Evolutionary conservation across 2,329 filamentous ascomycete species (phyloP), one percentile per base, ranked within the genome.

Genomic region (Orbilia blumenaviensis): DNA sequence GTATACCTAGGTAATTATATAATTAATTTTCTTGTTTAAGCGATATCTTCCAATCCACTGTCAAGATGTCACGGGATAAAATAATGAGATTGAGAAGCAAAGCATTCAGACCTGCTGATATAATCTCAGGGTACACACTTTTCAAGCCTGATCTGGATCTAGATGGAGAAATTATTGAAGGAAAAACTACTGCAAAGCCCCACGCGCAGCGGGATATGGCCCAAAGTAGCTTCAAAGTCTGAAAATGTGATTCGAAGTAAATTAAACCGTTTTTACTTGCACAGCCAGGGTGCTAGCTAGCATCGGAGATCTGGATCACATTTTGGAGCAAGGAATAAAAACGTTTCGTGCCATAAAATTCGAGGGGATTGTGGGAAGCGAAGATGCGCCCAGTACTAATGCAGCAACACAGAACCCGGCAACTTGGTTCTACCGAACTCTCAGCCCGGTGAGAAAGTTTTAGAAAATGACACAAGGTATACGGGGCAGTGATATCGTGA

Each of bases 101-200:
- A n/a, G n/a, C n/a, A n/a, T n/a, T n/a, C n/a, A n/a, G n/a, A n/a
- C n/a, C n/a, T n/a, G n/a, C n/a, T n/a, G n/a, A n/a, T n/a, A n/a
- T n/a, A n/a, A n/a, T n/a, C n/a, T n/a, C n/a, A n/a, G n/a, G n/a
- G n/a, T n/a, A n/a, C n/a, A n/a, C n/a, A n/a, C n/a, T n/a, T 61
- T 25, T 44, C 38, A 42, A 6, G 10, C 18, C 21, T 9, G 2
- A 34, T 23, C 2, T 48, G 29, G 36, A 14, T 14, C 36, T 38
- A 23, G 52, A 27, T 60, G 42, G 23, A 9, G 16, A 23, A 32
- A 23, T 7, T 14, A 12, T 56, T 25, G 9, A 2, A 38, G 9
- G n/a, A 56, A 18, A 1, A 27, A 18, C 14, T 3, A 25, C 21
- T 14, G 34, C 66, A 71, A 71, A 63, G 66, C 66, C 66, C 29